Evolutionary conservation across 345 rosid genomes (phyloP).

Genomic region (Ceriops tagal): DNA sequence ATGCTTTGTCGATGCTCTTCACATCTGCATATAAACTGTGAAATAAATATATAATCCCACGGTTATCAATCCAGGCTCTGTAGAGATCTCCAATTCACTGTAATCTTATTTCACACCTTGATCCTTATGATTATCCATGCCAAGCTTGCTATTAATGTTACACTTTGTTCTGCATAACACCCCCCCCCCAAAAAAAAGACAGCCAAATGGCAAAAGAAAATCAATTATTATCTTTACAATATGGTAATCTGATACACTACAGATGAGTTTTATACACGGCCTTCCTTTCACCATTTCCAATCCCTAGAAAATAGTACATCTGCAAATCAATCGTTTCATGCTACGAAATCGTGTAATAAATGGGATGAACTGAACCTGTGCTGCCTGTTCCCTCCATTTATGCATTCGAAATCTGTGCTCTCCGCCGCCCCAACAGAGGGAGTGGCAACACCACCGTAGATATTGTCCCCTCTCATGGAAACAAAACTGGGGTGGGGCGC

Average conservation of each 20-base stretch:
- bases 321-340: conserved; percentile 33
- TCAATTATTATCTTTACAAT: conserved; percentile 27
- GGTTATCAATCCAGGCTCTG: too few relatives aligned
- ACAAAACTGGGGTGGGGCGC: conserved; percentile 43
- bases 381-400: conserved; percentile 52
- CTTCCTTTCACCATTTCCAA: conserved; percentile 12
- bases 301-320: not conserved
- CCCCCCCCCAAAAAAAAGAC: too few relatives aligned
- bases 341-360: conserved; percentile 82
- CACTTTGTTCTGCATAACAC: conserved; percentile 14
- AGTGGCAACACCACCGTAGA: conserved; percentile 28
- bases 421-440: conserved; percentile 40
- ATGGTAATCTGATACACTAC: conserved; percentile 21
- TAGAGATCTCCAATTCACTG: conserved; percentile 2
- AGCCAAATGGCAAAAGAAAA: not conserved
- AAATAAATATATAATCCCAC: too few relatives aligned
- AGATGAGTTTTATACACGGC: conserved; percentile 24
- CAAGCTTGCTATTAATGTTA: conserved; percentile 14
- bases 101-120: conserved; percentile 25
- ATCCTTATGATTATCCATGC: not conserved
- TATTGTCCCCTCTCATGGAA: conserved; percentile 41
- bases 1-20: too few relatives aligned
- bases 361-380: conserved; percentile 65
- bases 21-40: too few relatives aligned
- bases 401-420: conserved; percentile 56